phyloP scores from a whole-genome alignment of 257 asterid species.

The Cordia subcordata region DNA sequence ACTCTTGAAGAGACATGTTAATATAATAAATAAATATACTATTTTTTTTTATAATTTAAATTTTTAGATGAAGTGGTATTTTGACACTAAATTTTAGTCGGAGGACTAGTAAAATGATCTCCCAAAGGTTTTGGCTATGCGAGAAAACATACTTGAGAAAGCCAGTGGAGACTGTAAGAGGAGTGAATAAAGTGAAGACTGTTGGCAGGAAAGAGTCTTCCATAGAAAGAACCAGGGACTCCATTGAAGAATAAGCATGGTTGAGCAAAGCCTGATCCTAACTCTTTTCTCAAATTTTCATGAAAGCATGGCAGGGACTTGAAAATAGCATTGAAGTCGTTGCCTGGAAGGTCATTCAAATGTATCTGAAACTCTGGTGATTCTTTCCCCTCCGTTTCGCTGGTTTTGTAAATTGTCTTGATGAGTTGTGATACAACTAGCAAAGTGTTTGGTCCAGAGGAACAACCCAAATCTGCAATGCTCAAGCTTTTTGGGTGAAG shows the following conservation, averaged over 20 bases:
- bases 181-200: constrained; percentile 16
- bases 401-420: background rate
- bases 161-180: constrained; percentile 18
- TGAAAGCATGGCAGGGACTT: constrained; percentile 7
- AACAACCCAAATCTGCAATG: constrained; percentile 19
- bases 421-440: background rate
- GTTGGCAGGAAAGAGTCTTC: constrained; percentile 3
- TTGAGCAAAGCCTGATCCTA: background rate
- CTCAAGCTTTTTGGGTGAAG: background rate
- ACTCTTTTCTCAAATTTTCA: background rate
- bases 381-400: background rate
- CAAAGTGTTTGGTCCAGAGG: constrained; percentile 17
- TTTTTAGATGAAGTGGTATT: too few species aligned
- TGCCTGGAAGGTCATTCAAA: constrained; percentile 7
- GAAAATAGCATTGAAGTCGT: constrained; percentile 10
- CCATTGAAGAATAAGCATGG: constrained; percentile 7
- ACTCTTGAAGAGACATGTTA: too few species aligned
- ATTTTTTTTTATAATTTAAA: too few species aligned
- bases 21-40: too few species aligned
- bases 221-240: constrained; percentile 14
- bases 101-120: too few species aligned
- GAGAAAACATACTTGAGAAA: constrained; percentile 15
- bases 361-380: background rate
- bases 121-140: background rate
- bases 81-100: too few species aligned